These are phyloP conservation scores for Uronychia setigera DNA, from an alignment of 73 alveolate species.

Conservation along the genomic window DNA sequence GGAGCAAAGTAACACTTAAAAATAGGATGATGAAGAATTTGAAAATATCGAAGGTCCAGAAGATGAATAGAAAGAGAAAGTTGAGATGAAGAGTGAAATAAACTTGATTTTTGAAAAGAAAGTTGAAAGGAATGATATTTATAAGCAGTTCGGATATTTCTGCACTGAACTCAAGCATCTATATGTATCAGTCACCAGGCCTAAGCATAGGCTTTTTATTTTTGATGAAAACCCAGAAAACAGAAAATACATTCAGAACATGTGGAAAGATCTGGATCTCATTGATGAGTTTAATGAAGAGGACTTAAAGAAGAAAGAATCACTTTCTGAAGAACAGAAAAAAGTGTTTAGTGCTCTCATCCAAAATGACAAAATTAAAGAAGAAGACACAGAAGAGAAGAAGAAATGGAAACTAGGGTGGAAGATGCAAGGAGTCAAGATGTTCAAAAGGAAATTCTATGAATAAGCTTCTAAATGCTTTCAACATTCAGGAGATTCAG, in stretches of 20 bases:
- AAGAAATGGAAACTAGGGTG: constrained; percentile 53
- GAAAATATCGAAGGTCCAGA: constrained; percentile 8
- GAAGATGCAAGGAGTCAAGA: constrained; percentile 77
- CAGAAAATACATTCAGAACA: constrained; percentile 59
- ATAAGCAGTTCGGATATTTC: constrained; percentile 54
- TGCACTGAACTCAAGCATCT: constrained; percentile 87
- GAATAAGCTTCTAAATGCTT: constrained; percentile 85
- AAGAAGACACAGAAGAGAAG: constrained; percentile 29
- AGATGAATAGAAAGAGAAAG: not conserved
- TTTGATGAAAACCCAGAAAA: constrained; percentile 75
- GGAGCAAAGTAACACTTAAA: constrained; percentile 8
- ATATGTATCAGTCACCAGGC: constrained; percentile 91
- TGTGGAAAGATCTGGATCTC: constrained; percentile 77
- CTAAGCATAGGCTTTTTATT: constrained; percentile 82
- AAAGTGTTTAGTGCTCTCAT: constrained; percentile 17
- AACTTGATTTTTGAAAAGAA: not conserved
- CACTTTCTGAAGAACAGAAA: constrained; percentile 4
- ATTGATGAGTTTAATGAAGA: constrained; percentile 52
- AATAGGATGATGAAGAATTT: constrained; percentile 26
- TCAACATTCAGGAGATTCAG: constrained; percentile 63
- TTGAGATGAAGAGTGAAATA: constrained; percentile 4
- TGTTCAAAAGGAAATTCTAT: constrained; percentile 82
- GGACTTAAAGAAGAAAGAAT: constrained; percentile 1
- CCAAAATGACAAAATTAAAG: not conserved
- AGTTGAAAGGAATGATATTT: constrained; percentile 27